Base-by-base conservation (phyloP, 2,329 filamentous ascomycete genomes). In the Alternaria sp. region DNA sequence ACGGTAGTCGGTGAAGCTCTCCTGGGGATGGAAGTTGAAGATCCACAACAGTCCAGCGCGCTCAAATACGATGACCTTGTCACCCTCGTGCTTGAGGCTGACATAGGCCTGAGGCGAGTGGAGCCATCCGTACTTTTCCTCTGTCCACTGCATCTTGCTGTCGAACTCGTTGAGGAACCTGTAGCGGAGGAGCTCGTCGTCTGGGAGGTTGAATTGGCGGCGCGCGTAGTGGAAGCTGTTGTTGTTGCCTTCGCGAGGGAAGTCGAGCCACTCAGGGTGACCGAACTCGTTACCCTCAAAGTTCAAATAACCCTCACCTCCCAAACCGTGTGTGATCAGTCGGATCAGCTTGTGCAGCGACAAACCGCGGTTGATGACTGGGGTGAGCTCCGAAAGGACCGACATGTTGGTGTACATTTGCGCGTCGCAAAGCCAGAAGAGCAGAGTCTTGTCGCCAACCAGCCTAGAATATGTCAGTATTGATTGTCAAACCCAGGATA, bases 361-460 rank as follows among this genome's bases (percentile, higher is more conserved):
- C 84, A 99, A 91, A 58, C 96, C 96, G 53, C 96, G 90, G 73
- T 96, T 91, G 77, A 99, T 97, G 67, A 93, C 86, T 0, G 93
- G 89, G 0, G 96, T 99, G 69, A 97, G 84, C n/a, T 91, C 89
- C 0, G 91, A 90, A 23, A 98, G 82, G 0, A 84, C 86, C 1
- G 96, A 98, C 96, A 99, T 99, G 84, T 99, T 90, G 25, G 95
- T 97, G 83, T 99, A 99, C 85, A 99, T 88, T 79, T 99, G 90
- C 17, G 95, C 94, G 79, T 99, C 96, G 79, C 94, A 97, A 51
- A 99, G 90, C 87, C 97, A 97, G 91, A 99, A 97, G 86, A 99
- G 93, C 49, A 99, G 85, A 0, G 93, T 91, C 82, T 99, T 99
- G 84, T 99, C 96, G 45, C 96, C 96, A 32, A 99, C 96, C 50